Evolutionary conservation across 306 rosid species (phyloP).

Genomic region (Cucurbita maxima): DNA sequence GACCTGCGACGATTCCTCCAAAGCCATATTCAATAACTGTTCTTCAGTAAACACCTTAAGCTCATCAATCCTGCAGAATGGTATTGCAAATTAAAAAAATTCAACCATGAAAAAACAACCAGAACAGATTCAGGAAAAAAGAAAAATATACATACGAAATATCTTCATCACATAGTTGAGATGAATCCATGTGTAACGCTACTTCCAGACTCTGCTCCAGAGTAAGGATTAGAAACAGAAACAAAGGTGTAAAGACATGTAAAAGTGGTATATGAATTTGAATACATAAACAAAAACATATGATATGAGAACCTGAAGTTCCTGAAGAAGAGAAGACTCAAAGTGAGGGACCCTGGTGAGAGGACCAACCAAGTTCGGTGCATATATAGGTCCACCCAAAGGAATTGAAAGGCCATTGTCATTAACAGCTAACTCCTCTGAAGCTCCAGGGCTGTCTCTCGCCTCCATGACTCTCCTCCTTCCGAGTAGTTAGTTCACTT

Average conservation of each 20-base stretch:
- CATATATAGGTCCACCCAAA: conserved; percentile 76
- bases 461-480: not conserved
- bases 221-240: not conserved
- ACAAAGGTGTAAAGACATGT: not conserved
- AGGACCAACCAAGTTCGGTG: conserved; percentile 39
- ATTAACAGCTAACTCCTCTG: not conserved
- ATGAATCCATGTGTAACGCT: conserved; percentile 26
- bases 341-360: conserved; percentile 37
- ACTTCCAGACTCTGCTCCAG: conserved; percentile 37
- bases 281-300: too few relatives aligned
- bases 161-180: conserved; percentile 25
- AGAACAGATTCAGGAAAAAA: not conserved
- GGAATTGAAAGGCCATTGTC: conserved; percentile 22
- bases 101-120: not conserved
- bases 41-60: conserved; percentile 61
- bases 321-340: conserved; percentile 27
- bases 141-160: conserved; percentile 29
- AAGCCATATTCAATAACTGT: conserved; percentile 68
- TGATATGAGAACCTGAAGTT: conserved; percentile 37
- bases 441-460: not conserved
- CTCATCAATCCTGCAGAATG: conserved; percentile 45
- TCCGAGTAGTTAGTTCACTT: too few relatives aligned
- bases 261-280: too few relatives aligned
- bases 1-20: conserved; percentile 47
- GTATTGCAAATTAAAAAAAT: not conserved